Conservation (phyloP, 108 stramenopile genomes). For the Pseudonitzschia delicatissima region DNA sequence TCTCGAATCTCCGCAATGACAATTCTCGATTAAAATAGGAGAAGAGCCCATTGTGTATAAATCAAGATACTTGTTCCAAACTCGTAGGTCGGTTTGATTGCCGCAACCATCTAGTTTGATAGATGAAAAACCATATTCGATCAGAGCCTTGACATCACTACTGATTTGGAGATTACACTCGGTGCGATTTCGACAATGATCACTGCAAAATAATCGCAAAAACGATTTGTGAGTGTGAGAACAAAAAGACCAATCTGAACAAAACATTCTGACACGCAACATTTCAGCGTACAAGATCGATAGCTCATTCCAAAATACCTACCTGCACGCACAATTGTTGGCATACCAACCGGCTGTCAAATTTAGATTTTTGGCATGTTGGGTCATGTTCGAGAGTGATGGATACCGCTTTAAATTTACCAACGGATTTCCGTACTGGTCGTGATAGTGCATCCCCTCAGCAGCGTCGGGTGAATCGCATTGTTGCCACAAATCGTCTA, state of each 20-base stretch:
- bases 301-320: neutral
- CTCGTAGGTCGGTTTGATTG: slow-evolving; percentile 19
- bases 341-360: slow-evolving; percentile 52
- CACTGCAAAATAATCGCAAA: slow-evolving; percentile 6
- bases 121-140: slow-evolving; percentile 36
- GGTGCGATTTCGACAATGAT: slow-evolving; percentile 5
- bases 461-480: slow-evolving; percentile 17
- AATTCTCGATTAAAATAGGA: slow-evolving; percentile 39
- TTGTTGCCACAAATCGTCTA: slow-evolving; percentile 48
- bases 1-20: slow-evolving; percentile 31
- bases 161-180: slow-evolving; percentile 19
- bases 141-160: slow-evolving; percentile 36
- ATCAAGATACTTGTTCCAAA: slow-evolving; percentile 18
- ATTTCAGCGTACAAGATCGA: neutral
- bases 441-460: slow-evolving; percentile 31
- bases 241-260: neutral
- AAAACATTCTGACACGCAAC: neutral
- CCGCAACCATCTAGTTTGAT: slow-evolving; percentile 43
- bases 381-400: slow-evolving; percentile 34
- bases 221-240: too few relatives aligned
- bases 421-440: slow-evolving; percentile 34
- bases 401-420: slow-evolving; percentile 36
- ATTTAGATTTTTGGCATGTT: slow-evolving; percentile 33
- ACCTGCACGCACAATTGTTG: slow-evolving; percentile 47
- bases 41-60: slow-evolving; percentile 13